Conservation (phyloP, 2,329 filamentous ascomycete genomes). For the Ilyonectria mors-panacis region DNA sequence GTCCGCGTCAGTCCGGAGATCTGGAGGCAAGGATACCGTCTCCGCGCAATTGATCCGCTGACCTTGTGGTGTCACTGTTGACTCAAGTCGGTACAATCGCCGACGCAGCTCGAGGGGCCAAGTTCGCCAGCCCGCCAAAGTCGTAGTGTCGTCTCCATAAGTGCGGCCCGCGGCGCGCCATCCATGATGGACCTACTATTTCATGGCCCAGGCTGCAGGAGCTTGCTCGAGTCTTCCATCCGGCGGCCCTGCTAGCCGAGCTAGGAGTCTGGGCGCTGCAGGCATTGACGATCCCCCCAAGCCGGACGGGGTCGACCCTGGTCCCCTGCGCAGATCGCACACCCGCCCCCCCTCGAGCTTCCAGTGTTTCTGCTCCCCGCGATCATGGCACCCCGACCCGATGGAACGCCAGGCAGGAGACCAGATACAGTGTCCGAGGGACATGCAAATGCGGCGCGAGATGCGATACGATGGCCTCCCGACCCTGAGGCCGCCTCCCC, state of each 20-base stretch:
- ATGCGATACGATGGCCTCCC: constrained; percentile 42
- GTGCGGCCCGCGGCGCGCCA: constrained; percentile 25
- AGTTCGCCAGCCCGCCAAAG: constrained; percentile 15
- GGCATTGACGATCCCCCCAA: constrained; percentile 44
- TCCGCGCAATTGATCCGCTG: constrained; percentile 8
- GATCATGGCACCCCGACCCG: constrained; percentile 13
- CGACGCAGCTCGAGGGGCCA: constrained; percentile 15
- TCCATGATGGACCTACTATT: constrained; percentile 13
- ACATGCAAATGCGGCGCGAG: constrained; percentile 32
- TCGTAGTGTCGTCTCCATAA: constrained; percentile 24
- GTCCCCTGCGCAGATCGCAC: constrained; percentile 49
- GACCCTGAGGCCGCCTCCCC: constrained; percentile 15
- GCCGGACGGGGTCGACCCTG: constrained; percentile 39
- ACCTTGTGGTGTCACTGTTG: constrained; percentile 8
- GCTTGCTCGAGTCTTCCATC: constrained; percentile 17
- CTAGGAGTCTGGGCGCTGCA: constrained; percentile 39
- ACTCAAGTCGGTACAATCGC: constrained; percentile 15
- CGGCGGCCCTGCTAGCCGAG: constrained; percentile 24
- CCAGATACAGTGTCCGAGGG: constrained; percentile 2
- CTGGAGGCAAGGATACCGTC: constrained; percentile 1
- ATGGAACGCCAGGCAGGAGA: constrained; percentile 11
- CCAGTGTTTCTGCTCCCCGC: constrained; percentile 25
- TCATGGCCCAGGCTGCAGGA: constrained; percentile 13
- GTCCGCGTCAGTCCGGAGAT: background rate
- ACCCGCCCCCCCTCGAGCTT: constrained; percentile 34